Conservation (phyloP, 2,329 filamentous ascomycete species). For the Cercospora berteroae region DNA sequence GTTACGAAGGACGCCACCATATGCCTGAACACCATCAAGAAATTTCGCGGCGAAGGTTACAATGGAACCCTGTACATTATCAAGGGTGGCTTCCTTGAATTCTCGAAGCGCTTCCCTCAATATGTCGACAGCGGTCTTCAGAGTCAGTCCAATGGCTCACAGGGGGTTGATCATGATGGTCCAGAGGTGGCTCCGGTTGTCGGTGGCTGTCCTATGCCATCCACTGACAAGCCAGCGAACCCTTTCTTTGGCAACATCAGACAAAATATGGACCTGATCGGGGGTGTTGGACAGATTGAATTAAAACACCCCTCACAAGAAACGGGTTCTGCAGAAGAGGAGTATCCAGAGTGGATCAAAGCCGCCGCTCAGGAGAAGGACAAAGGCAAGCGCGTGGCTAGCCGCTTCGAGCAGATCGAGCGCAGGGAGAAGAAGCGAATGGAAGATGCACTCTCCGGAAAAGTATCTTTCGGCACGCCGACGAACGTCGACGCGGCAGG, state of each 20-base stretch:
- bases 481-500: slow-evolving; percentile 31
- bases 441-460: slow-evolving; percentile 70
- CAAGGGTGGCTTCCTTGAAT: slow-evolving; percentile 75
- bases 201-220: slow-evolving; percentile 81
- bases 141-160: slow-evolving; percentile 10
- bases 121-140: slow-evolving; percentile 54
- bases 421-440: slow-evolving; percentile 86
- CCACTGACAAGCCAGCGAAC: slow-evolving; percentile 65
- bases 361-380: slow-evolving; percentile 65
- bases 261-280: slow-evolving; percentile 92
- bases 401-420: slow-evolving; percentile 82
- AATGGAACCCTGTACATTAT: slow-evolving; percentile 70
- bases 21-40: slow-evolving; percentile 85
- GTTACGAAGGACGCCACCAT: slow-evolving; percentile 77
- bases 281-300: slow-evolving; percentile 80
- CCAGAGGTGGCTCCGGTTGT: slow-evolving; percentile 72
- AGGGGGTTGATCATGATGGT: slow-evolving; percentile 48
- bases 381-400: slow-evolving; percentile 74
- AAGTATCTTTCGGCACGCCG: slow-evolving; percentile 54
- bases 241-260: slow-evolving; percentile 96
- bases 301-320: slow-evolving; percentile 58
- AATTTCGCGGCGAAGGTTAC: slow-evolving; percentile 85
- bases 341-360: slow-evolving; percentile 74
- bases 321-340: slow-evolving; percentile 47
- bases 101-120: slow-evolving; percentile 64